These are phyloP conservation scores for Yarrowia sp. DNA, from an alignment of 805 yeast species.

Conservation along the genomic window DNA sequence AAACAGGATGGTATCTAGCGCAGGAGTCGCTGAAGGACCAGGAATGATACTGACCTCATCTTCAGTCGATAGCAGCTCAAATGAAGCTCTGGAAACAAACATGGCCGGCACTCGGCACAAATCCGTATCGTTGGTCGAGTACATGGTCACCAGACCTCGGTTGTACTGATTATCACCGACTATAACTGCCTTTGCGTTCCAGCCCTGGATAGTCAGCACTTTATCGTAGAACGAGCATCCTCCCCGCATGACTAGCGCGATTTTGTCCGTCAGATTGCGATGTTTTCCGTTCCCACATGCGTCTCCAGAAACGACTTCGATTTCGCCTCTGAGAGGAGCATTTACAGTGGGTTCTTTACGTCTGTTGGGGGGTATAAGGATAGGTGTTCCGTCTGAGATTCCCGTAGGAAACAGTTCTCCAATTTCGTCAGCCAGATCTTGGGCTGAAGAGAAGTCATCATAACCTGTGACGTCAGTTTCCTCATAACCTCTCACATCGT, in stretches of 20 bases:
- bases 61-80: slow-evolving; percentile 44
- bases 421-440: slow-evolving; percentile 32
- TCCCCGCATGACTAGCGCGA: slow-evolving; percentile 57
- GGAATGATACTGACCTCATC: slow-evolving; percentile 44
- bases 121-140: slow-evolving; percentile 55
- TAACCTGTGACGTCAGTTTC: no score
- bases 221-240: slow-evolving; percentile 63
- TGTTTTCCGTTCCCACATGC: slow-evolving; percentile 44
- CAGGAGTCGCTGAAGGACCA: slow-evolving; percentile 46
- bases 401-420: neutral
- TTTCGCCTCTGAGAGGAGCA: slow-evolving; percentile 43
- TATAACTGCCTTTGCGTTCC: slow-evolving; percentile 60
- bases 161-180: slow-evolving; percentile 61
- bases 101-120: slow-evolving; percentile 59
- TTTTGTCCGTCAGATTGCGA: slow-evolving; percentile 46
- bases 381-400: slow-evolving; percentile 35
- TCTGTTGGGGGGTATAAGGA: slow-evolving; percentile 37
- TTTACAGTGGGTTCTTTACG: slow-evolving; percentile 40
- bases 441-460: neutral
- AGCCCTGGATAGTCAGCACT: slow-evolving; percentile 55
- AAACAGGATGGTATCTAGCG: slow-evolving; percentile 51
- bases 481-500: neutral
- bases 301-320: slow-evolving; percentile 43
- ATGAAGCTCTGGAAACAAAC: slow-evolving; percentile 59
- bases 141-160: slow-evolving; percentile 62